Evolutionary conservation across 2,329 filamentous ascomycete genomes (phyloP).

Genomic region (Scytalidium sp.): DNA sequence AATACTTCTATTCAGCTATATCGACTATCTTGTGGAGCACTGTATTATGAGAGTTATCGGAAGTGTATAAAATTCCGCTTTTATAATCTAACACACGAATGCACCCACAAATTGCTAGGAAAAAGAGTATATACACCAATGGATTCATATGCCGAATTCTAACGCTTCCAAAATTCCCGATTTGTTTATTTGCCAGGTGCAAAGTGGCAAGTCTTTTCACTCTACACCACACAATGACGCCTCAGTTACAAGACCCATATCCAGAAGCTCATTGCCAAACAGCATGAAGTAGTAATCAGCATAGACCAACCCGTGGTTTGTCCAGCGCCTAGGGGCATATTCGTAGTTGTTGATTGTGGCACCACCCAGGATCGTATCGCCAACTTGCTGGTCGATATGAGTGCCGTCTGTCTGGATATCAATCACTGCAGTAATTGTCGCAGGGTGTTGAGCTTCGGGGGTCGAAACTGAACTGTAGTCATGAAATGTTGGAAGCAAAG

Average conservation of each 20-base stretch:
- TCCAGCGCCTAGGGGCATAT: constrained; percentile 40
- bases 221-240: too few relatives aligned
- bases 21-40: too few relatives aligned
- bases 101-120: background rate
- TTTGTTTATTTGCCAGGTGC: too few relatives aligned
- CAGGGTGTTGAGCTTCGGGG: constrained; percentile 23
- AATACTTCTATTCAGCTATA: too few relatives aligned
- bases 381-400: background rate
- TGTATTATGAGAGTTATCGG: too few relatives aligned
- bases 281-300: constrained; percentile 47
- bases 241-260: constrained; percentile 18
- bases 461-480: background rate
- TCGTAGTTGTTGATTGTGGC: constrained; percentile 46
- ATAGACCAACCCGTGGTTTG: constrained; percentile 45
- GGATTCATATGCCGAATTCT: too few relatives aligned
- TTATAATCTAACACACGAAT: too few relatives aligned
- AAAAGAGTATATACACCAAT: too few relatives aligned
- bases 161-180: background rate
- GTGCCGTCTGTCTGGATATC: constrained; percentile 24
- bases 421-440: constrained; percentile 11
- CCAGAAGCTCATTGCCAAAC: constrained; percentile 41
- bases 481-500: background rate
- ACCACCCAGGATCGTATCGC: constrained; percentile 42
- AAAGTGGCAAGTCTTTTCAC: too few relatives aligned
- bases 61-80: too few relatives aligned